Conservation (phyloP, 179 eudicot species). For the Corrigiola litoralis region DNA sequence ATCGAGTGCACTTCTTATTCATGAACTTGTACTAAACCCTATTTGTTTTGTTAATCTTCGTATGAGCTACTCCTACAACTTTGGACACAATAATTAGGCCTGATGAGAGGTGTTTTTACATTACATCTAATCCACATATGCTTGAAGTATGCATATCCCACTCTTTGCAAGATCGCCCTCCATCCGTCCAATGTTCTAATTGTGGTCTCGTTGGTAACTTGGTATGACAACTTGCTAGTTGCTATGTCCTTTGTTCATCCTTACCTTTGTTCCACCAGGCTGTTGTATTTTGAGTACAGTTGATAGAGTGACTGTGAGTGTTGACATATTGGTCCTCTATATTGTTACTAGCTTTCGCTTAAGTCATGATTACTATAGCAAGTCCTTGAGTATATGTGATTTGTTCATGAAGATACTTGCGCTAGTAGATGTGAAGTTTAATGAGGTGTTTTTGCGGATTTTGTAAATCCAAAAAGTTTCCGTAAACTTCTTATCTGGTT, state of each 20-base stretch:
- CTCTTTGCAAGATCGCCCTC: neutral
- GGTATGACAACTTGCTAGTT: neutral
- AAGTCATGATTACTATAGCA: too few species aligned
- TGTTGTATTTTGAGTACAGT: too few species aligned
- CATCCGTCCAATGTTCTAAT: neutral
- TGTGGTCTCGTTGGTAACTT: neutral
- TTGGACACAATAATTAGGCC: neutral
- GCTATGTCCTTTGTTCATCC: neutral
- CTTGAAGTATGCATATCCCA: neutral
- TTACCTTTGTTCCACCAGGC: too few species aligned
- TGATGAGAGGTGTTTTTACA: neutral
- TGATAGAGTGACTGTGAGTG: too few species aligned
- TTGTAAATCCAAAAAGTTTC: neutral
- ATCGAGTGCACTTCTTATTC: too few species aligned
- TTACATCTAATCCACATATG: neutral
- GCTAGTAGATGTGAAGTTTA: too few species aligned
- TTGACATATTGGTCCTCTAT: too few species aligned
- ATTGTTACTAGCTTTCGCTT: too few species aligned
- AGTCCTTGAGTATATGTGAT: too few species aligned
- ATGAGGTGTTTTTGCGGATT: neutral
- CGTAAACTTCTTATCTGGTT: conserved; percentile 1
- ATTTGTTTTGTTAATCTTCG: neutral
- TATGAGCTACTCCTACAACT: neutral
- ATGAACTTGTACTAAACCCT: neutral
- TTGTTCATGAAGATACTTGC: too few species aligned